phyloP scores from a whole-genome alignment of 306 rosid species.

The Canavalia ensiformis region DNA sequence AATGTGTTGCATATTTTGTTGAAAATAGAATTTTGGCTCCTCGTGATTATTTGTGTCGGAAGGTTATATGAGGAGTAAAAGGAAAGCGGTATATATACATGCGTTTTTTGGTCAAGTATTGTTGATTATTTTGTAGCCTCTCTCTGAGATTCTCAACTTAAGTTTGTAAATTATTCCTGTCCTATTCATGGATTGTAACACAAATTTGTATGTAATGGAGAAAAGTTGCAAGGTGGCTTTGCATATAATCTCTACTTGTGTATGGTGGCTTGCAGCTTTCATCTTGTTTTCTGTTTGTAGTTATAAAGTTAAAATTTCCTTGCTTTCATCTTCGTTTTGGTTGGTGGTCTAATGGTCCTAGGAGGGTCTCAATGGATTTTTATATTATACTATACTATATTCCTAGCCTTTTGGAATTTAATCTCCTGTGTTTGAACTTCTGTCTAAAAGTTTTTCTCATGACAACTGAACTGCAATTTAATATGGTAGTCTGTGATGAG shows the following conservation, averaged over 20 bases:
- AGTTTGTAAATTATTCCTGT: slow-evolving; percentile 19
- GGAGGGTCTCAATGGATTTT: not conserved
- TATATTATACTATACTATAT: not conserved
- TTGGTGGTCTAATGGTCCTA: not conserved
- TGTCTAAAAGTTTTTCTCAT: not conserved
- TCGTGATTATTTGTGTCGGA: slow-evolving; percentile 4
- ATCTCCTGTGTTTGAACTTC: not conserved
- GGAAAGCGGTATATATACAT: slow-evolving; percentile 25
- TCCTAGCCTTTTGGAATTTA: slow-evolving; percentile 9
- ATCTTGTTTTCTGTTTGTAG: slow-evolving; percentile 3
- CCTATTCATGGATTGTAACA: slow-evolving; percentile 8
- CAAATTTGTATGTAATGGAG: not conserved
- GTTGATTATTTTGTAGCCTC: slow-evolving; percentile 32
- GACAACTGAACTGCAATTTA: not conserved
- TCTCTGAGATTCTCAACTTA: slow-evolving; percentile 22
- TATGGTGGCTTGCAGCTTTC: slow-evolving; percentile 17
- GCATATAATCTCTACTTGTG: slow-evolving; percentile 10
- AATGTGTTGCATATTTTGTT: slow-evolving; percentile 41
- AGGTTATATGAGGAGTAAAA: slow-evolving; percentile 11
- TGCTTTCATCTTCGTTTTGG: not conserved
- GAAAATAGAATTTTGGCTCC: slow-evolving; percentile 46
- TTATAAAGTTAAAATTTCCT: not conserved
- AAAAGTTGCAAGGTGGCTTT: slow-evolving; percentile 23
- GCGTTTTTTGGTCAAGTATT: slow-evolving; percentile 17
- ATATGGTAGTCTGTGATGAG: not conserved